phyloP scores from a whole-genome alignment of 2,329 filamentous ascomycete genomes.

The Fusarium aywerte region DNA sequence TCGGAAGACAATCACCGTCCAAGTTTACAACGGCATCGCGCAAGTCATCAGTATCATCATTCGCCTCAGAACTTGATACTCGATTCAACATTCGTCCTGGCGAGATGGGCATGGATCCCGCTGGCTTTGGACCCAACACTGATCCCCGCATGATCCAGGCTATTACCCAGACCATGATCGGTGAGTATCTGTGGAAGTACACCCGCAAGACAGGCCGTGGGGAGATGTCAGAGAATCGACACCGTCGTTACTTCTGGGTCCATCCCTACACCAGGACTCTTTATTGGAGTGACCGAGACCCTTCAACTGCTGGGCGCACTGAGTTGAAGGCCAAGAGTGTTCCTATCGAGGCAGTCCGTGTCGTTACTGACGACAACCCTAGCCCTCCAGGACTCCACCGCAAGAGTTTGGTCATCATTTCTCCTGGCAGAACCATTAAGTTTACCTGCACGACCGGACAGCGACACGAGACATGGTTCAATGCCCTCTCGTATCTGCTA shows the following conservation, averaged over 20 bases:
- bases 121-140: conserved; percentile 75
- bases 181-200: conserved; percentile 99
- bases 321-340: conserved; percentile 89
- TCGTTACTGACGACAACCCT: conserved; percentile 93
- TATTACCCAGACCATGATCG: conserved; percentile 99
- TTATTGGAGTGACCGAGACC: conserved; percentile 96
- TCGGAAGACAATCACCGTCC: conserved; percentile 61
- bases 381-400: conserved; percentile 94
- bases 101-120: conserved; percentile 63
- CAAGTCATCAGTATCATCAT: conserved; percentile 92
- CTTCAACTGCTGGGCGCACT: conserved; percentile 77
- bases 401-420: conserved; percentile 91
- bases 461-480: conserved; percentile 98
- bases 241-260: conserved; percentile 98
- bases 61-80: conserved; percentile 91
- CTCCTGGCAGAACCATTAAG: conserved; percentile 87
- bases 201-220: conserved; percentile 92
- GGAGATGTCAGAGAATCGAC: conserved; percentile 87
- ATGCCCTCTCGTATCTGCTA: conserved; percentile 91
- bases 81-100: conserved; percentile 81
- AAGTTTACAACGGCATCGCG: conserved; percentile 50
- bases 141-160: conserved; percentile 99
- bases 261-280: conserved; percentile 96
- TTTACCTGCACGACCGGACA: conserved; percentile 95
- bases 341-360: conserved; percentile 89